Evolutionary conservation across 108 stramenopile genomes (phyloP).

Genomic region (Schizochytrium sp.): DNA sequence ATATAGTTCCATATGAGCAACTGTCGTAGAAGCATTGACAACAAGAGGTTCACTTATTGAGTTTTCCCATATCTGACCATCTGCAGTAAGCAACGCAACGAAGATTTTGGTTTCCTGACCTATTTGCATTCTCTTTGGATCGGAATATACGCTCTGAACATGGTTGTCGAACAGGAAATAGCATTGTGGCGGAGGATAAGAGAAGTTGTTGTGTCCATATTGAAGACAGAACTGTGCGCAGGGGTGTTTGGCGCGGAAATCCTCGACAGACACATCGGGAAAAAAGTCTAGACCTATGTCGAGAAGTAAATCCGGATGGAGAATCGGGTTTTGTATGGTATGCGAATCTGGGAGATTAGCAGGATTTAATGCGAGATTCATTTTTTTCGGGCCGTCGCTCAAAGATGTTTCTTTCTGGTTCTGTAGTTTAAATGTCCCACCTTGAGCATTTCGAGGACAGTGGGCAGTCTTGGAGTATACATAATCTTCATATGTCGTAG

Average conservation of each 20-base stretch:
- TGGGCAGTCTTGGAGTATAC: too few species aligned
- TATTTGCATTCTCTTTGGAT: neutral
- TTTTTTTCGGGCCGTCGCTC: too few species aligned
- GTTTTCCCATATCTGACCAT: neutral
- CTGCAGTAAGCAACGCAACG: neutral
- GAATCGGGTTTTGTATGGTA: neutral
- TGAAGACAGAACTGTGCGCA: neutral
- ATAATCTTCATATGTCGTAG: neutral
- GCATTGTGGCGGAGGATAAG: neutral
- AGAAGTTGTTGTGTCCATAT: neutral
- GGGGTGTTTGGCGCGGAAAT: neutral
- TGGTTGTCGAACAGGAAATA: neutral
- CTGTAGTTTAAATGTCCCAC: too few species aligned
- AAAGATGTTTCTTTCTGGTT: too few species aligned
- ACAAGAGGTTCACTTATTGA: neutral
- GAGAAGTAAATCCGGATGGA: neutral
- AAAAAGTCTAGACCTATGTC: neutral
- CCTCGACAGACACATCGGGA: neutral
- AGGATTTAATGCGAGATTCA: too few species aligned
- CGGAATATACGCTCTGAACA: neutral
- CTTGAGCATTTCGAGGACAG: too few species aligned
- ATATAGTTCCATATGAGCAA: neutral
- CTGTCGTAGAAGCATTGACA: neutral
- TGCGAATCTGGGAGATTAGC: neutral
- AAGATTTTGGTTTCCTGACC: neutral